Percentiles rank a stretch among this genome's conserved stretches.
Evolutionary conservation across 164 flowering plant genomes (phyloP).

Genomic region (Liquidambar formosana): DNA sequence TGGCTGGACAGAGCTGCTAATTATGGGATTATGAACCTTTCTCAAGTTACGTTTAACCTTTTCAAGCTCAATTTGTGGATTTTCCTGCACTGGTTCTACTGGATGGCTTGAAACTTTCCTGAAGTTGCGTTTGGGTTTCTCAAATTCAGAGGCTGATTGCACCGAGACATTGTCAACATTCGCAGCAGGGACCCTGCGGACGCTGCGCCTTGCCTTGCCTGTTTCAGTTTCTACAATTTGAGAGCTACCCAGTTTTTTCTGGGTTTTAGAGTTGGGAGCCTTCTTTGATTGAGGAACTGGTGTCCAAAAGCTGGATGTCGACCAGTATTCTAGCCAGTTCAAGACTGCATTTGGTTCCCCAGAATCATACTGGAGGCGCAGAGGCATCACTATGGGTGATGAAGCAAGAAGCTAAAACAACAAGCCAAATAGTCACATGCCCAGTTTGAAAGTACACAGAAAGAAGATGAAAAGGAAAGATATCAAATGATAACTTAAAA

Average conservation of each 20-base stretch:
- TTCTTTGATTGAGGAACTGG: conserved; percentile 55
- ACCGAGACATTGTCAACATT: conserved; percentile 42
- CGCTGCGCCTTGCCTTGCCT: conserved; percentile 52
- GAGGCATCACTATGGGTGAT: conserved; percentile 56
- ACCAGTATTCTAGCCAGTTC: conserved; percentile 92
- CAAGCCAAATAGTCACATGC: conserved; percentile 10
- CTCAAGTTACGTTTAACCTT: conserved; percentile 70
- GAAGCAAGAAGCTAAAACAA: conserved; percentile 63
- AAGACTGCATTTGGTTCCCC: conserved; percentile 65
- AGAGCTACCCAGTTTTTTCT: conserved; percentile 36
- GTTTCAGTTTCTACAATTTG: conserved; percentile 43
- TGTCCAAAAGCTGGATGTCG: conserved; percentile 58
- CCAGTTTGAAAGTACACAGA: neutral
- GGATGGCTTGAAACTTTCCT: conserved; percentile 48
- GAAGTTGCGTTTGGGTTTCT: conserved; percentile 53
- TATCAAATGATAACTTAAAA: neutral
- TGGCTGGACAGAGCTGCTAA: conserved; percentile 36
- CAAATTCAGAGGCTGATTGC: conserved; percentile 51
- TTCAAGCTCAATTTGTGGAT: conserved; percentile 69
- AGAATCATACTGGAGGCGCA: conserved; percentile 57
- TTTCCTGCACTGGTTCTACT: conserved; percentile 46
- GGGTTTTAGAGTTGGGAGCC: conserved; percentile 35
- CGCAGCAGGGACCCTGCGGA: conserved; percentile 43
- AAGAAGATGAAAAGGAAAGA: neutral
- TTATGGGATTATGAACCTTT: conserved; percentile 53